These are phyloP conservation scores for Pezicula carpinea DNA, from an alignment of 2,329 filamentous ascomycete species.

Conservation along the genomic window DNA sequence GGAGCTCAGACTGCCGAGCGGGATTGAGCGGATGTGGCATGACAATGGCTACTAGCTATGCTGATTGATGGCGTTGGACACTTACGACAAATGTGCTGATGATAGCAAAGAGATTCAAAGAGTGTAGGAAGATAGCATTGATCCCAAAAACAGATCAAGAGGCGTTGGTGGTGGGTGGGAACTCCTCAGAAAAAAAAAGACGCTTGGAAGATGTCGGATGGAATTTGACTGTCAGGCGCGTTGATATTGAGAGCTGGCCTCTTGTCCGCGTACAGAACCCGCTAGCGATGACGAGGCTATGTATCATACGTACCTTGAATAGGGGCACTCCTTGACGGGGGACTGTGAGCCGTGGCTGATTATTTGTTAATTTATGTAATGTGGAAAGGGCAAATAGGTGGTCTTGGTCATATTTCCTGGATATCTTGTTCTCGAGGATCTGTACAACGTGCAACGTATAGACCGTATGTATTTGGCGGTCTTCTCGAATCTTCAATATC, in stretches of 20 bases:
- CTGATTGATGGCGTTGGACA: not conserved
- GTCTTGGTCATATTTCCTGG: no score
- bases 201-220: constrained; percentile 4
- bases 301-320: constrained; percentile 10
- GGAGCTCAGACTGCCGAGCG: constrained; percentile 4
- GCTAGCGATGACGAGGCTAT: constrained; percentile 2
- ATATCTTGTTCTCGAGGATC: no score
- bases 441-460: no score
- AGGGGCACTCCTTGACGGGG: not conserved
- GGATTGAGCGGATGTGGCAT: not conserved
- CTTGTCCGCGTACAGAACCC: not conserved
- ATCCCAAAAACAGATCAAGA: constrained; percentile 20
- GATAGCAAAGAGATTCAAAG: constrained; percentile 13
- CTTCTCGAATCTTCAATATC: no score
- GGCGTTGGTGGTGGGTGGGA: constrained; percentile 12
- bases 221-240: constrained; percentile 8
- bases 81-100: constrained; percentile 6
- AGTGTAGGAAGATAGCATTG: constrained; percentile 22
- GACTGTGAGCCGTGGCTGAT: no score
- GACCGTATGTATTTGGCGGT: no score
- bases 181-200: not conserved
- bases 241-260: constrained; percentile 8
- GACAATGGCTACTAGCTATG: not conserved
- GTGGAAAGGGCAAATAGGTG: no score
- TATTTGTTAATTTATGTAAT: no score